Evolutionary conservation across 805 yeast genomes (phyloP).

Genomic region (Novakomyces olei): DNA sequence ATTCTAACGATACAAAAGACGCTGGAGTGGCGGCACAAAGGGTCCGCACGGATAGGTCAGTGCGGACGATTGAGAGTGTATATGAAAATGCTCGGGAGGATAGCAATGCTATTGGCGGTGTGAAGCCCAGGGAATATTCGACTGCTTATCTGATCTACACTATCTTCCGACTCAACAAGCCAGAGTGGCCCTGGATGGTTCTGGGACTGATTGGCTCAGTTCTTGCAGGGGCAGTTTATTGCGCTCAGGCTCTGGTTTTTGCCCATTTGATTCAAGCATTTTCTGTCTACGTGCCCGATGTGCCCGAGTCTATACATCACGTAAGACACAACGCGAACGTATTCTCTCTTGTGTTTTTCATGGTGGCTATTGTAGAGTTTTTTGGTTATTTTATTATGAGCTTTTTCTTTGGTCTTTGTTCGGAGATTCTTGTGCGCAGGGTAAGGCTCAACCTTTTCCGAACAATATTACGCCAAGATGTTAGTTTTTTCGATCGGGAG

Average conservation of each 20-base stretch:
- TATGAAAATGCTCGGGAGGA: background rate
- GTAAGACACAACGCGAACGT: background rate
- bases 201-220: constrained; percentile 8
- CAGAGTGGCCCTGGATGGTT: constrained; percentile 7
- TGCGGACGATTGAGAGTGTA: too few relatives aligned
- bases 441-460: constrained; percentile 10
- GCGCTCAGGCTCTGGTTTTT: constrained; percentile 17
- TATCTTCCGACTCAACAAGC: constrained; percentile 7
- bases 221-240: constrained; percentile 8
- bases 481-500: constrained; percentile 13
- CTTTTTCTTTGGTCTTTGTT: constrained; percentile 4
- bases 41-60: background rate
- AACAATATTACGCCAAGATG: constrained; percentile 13
- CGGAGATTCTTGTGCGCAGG: constrained; percentile 10
- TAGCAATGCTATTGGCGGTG: background rate
- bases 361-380: constrained; percentile 8
- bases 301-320: constrained; percentile 16
- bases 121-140: background rate
- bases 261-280: constrained; percentile 18
- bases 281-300: too few relatives aligned
- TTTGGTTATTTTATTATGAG: constrained; percentile 5
- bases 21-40: constrained; percentile 2
- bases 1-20: background rate
- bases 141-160: constrained; percentile 3
- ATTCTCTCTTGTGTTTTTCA: constrained; percentile 5